phyloP scores from a whole-genome alignment of 2,329 filamentous ascomycete species.

The Mariannaea sp. region DNA sequence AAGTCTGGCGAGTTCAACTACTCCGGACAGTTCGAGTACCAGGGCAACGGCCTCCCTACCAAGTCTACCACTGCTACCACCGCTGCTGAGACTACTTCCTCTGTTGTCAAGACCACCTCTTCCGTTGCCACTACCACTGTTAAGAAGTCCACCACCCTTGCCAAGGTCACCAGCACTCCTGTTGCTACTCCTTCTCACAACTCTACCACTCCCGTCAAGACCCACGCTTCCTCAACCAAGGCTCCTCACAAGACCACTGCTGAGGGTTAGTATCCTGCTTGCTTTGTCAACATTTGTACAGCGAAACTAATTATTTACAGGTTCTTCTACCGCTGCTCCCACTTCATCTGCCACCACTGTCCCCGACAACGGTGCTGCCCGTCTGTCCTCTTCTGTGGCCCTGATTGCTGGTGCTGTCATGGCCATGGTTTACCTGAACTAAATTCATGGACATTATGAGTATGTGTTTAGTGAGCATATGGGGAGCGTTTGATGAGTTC shows the following conservation, averaged over 20 bases:
- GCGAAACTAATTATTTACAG: constrained; percentile 2
- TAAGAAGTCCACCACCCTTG: constrained; percentile 15
- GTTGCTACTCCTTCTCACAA: constrained; percentile 14
- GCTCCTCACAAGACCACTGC: constrained; percentile 1
- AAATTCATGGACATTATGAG: constrained; percentile 31
- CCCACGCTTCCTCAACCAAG: constrained; percentile 17
- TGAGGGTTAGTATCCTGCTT: constrained; percentile 8
- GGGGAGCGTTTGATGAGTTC: constrained; percentile 34
- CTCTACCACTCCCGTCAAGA: constrained; percentile 21
- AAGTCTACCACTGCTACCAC: constrained; percentile 17
- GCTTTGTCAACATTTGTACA: neutral
- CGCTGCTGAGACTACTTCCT: constrained; percentile 12
- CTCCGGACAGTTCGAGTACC: constrained; percentile 40
- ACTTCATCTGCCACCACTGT: constrained; percentile 31
- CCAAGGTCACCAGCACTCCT: constrained; percentile 25
- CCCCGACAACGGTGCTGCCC: constrained; percentile 39
- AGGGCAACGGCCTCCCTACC: constrained; percentile 29
- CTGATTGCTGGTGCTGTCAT: constrained; percentile 43
- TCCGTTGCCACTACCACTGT: constrained; percentile 16
- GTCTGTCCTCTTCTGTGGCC: constrained; percentile 40
- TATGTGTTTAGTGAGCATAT: constrained; percentile 24
- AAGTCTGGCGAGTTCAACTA: constrained; percentile 39
- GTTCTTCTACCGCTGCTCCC: constrained; percentile 12
- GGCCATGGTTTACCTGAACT: constrained; percentile 43
- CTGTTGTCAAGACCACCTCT: too few species aligned